These are phyloP conservation scores for Climacium dendroides DNA, from an alignment of 225 moss, liverwort and hornwort genomes.

Conservation along the genomic window DNA sequence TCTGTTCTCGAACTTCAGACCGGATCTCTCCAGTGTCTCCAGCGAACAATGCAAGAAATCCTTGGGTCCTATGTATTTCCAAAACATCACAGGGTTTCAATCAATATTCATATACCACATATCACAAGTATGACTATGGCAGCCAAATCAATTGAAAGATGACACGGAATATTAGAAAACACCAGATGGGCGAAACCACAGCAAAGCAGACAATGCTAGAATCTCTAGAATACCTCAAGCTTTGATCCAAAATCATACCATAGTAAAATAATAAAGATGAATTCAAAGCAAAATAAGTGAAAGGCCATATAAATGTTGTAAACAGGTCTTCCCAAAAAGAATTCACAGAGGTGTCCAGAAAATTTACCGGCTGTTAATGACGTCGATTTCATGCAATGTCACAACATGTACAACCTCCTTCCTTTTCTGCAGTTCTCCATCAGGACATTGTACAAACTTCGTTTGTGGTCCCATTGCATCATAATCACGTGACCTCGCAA, in stretches of 20 bases:
- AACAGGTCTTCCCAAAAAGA: background rate
- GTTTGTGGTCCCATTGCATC: slow-evolving; percentile 80
- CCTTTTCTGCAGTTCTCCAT: slow-evolving; percentile 75
- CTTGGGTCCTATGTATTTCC: slow-evolving; percentile 53
- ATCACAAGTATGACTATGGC: background rate
- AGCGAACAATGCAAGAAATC: slow-evolving; percentile 77
- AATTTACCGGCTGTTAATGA: slow-evolving; percentile 73
- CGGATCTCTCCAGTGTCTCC: slow-evolving; percentile 91
- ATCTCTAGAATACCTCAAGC: background rate
- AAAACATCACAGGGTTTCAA: background rate
- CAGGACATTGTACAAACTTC: slow-evolving; percentile 78
- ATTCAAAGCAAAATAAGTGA: background rate
- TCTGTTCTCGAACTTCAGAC: slow-evolving; percentile 87
- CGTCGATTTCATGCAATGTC: slow-evolving; percentile 78
- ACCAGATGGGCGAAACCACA: background rate
- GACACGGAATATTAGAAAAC: background rate
- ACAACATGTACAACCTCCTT: slow-evolving; percentile 88
- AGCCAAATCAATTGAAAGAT: background rate
- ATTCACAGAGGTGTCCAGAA: background rate
- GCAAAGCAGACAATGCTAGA: background rate
- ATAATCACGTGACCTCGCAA: slow-evolving; percentile 73
- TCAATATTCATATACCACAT: background rate
- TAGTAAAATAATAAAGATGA: background rate
- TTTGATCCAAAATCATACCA: background rate
- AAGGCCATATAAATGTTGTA: background rate